Evolutionary conservation across 2,329 filamentous ascomycete genomes (phyloP), one percentile per base, ranked within the genome.

Genomic region (Amauroascus niger): DNA sequence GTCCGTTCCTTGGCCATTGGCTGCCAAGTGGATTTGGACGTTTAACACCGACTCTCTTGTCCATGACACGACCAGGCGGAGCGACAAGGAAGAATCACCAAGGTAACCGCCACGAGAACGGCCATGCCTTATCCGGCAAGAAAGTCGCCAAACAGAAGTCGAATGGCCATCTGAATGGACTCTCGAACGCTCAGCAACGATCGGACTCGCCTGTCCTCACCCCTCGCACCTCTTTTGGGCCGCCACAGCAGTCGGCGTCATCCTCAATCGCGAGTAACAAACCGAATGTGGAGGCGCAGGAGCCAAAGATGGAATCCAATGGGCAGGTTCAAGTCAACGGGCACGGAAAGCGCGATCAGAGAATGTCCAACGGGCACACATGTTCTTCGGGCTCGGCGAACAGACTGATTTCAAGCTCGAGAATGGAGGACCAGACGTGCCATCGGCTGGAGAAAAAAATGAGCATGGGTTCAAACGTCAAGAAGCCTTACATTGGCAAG

Each of bases 81-180:
- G 69, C 73, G 64, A 68, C 71, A 67, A 73, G 72, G 66, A 74
- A 75, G 69, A 84, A 76, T 74, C 79, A 82, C 74, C 79, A 82
- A 74, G 84, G 84, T 72, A 81, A 77, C 65, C 82, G 86, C 71
- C 86, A 94, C 74, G 89, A 95, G 74, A 89, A 87, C 84, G 88
- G 88, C 67, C 78, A 88, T 70, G 85, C 89, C 78, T 83, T 83
- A 65, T 82, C 86, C 50, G 84, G 84, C 61, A 88, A 83, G 76
- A 83, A 83, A 69, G 74, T 83, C 63, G 74, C 70, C 58, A 78
- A 76, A 67, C 75, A 78, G 65, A 79, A 75, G 65, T 79, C 76
- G 57, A 78, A 75, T 70, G 74, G 74, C 61, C 71, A 79, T 63
- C 65, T 79, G 64, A 78, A 78, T 69, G 76, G 73, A 60, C 71